Evolutionary conservation across 805 yeast genomes (phyloP).

Genomic region (Schizosaccharomyces osmophilus): DNA sequence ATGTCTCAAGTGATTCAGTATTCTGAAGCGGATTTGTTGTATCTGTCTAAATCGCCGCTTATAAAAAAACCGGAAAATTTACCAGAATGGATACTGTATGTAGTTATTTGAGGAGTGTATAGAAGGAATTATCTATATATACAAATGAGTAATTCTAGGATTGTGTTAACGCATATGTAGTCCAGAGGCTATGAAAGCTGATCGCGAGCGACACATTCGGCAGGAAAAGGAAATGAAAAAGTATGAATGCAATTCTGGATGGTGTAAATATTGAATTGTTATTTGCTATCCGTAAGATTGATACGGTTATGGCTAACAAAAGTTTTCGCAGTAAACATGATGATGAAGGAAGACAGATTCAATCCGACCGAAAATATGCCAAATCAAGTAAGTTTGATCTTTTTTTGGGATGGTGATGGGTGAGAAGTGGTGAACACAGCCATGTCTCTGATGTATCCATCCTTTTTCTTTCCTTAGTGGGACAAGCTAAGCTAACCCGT

Average conservation of each 20-base stretch:
- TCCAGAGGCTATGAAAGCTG: background rate
- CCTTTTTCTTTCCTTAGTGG: background rate
- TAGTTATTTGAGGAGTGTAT: background rate
- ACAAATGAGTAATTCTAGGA: background rate
- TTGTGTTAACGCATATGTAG: background rate
- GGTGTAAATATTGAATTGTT: background rate
- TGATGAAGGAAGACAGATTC: background rate
- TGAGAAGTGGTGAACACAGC: background rate
- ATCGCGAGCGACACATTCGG: background rate
- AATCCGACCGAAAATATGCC: background rate
- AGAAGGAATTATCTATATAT: background rate
- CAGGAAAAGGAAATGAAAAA: background rate
- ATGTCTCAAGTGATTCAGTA: background rate
- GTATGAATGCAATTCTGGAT: background rate
- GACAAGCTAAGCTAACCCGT: background rate
- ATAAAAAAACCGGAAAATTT: background rate
- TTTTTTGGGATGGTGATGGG: background rate
- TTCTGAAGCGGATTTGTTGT: background rate
- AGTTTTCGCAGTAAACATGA: background rate
- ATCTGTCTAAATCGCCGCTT: background rate
- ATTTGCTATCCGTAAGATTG: background rate
- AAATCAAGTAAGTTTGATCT: background rate
- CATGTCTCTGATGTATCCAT: too few relatives aligned
- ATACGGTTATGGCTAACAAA: background rate
- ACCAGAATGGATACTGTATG: constrained; percentile 1